phyloP scores from a whole-genome alignment of 805 yeast species.

The Sungouiozyma ichnusensis region DNA sequence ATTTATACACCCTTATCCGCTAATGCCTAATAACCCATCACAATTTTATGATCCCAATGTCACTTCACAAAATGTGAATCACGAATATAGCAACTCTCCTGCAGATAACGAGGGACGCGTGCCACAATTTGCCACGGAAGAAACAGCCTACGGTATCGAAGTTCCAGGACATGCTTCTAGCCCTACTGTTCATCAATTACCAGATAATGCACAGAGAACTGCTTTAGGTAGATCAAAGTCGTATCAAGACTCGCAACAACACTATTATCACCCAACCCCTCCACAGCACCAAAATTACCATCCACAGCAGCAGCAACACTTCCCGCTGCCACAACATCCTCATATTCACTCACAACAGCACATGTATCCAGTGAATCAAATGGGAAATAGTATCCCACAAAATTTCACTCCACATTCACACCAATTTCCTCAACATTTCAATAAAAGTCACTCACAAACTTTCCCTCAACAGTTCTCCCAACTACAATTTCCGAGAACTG shows the following conservation, averaged over 20 bases:
- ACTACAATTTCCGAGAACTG: background rate
- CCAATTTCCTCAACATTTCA: background rate
- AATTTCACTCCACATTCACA: background rate
- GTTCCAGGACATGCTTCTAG: too few species aligned
- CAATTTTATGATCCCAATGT: background rate
- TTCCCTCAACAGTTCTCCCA: too few species aligned
- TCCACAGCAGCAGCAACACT: slow-evolving; percentile 2
- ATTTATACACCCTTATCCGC: background rate
- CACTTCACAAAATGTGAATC: background rate
- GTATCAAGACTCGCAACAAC: slow-evolving; percentile 5
- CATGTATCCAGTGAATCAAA: background rate
- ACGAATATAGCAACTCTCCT: too few species aligned
- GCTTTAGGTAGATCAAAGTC: background rate
- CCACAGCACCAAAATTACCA: background rate
- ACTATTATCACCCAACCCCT: background rate
- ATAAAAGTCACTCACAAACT: background rate
- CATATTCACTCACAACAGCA: background rate
- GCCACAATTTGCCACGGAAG: too few species aligned
- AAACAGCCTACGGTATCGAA: too few species aligned
- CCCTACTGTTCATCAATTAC: too few species aligned
- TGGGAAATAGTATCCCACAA: background rate
- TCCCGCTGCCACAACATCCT: slow-evolving; percentile 1
- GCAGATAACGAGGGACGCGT: too few species aligned
- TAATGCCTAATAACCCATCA: background rate
- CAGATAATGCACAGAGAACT: background rate